Evolutionary conservation across 441 rosid species (phyloP), one percentile per base, ranked within the genome.

Genomic region (Raphanus hybrid): DNA sequence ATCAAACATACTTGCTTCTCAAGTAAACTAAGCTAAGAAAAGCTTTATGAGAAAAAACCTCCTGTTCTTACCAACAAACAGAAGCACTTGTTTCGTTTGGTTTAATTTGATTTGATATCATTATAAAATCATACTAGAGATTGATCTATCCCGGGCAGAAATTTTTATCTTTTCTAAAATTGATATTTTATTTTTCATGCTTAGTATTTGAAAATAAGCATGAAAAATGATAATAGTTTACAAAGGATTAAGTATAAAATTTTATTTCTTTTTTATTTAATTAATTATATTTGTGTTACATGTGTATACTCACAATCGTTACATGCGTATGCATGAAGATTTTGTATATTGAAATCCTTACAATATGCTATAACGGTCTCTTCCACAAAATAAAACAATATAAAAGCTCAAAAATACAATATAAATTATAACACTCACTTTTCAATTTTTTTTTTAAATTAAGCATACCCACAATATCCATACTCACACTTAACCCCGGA

Each of bases 401-500:
- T 52, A 52, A 52, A 6, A 52, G 9, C 57, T 52, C 57, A 52
- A 52, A 48, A 52, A 52, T 52, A 52, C 57, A 52, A 52, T 52
- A 52, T 52, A 52, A 14, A 52, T 52, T 52, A 52, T 52, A 52
- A 52, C 57, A 52, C 20, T 14, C 48, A 60, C 58, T 60, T 62
- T 73, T 16, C 37, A 8, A 11, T 55, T 15, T 9, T 45, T 29
- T 8, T 16, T 16, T 16, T 16, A 8, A 8, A 70, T 83, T 73
- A 91, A 82, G 92, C 94, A 78, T 93, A 88, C 58, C 96, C 97
- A 69, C 97, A 90, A 8, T 63, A 74, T 4, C 96, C 97, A 37
- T 70, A 86, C 72, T 82, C 88, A 65, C 97, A 93, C 64, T 69
- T 70, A 34, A 81, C 69, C 73, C 94, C 93, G 0, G 57, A 32